A percentile compares a stretch with the other conserved stretches of the same genome.
phyloP scores from a whole-genome alignment of 2,329 filamentous ascomycete species.

The Aspergillus ustus region DNA sequence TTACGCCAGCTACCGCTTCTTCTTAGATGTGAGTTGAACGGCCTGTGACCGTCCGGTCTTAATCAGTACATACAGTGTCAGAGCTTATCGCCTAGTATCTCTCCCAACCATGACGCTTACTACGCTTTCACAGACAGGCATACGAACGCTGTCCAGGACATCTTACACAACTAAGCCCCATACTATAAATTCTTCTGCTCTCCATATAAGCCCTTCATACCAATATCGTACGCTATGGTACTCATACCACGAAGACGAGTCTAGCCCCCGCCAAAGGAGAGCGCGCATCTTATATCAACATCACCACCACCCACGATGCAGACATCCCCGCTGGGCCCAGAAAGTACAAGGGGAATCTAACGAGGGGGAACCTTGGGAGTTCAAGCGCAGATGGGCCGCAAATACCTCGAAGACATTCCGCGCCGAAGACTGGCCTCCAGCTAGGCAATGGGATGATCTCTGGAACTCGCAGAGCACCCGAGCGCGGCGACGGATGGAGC shows the following conservation, averaged over 20 bases:
- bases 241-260: background rate
- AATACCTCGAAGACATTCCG: background rate
- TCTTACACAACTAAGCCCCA: background rate
- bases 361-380: background rate
- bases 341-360: background rate
- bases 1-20: background rate
- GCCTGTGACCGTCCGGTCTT: background rate
- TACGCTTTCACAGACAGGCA: background rate
- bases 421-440: background rate
- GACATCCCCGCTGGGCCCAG: background rate
- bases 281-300: background rate
- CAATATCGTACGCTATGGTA: background rate
- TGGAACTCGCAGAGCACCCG: conserved; percentile 30
- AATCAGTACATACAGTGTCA: background rate
- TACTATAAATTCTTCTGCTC: background rate
- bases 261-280: background rate
- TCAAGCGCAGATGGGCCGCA: background rate
- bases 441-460: conserved; percentile 10
- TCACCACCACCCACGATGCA: background rate
- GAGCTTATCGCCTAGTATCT: background rate
- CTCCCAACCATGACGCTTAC: background rate
- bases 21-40: background rate
- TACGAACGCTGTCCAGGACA: background rate
- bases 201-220: background rate
- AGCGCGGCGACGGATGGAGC: conserved; percentile 39